A percentile compares a stretch with the other conserved stretches of the same genome.
Evolutionary conservation across 257 asterid species (phyloP).

Genomic region (Solanum tarapatanum): DNA sequence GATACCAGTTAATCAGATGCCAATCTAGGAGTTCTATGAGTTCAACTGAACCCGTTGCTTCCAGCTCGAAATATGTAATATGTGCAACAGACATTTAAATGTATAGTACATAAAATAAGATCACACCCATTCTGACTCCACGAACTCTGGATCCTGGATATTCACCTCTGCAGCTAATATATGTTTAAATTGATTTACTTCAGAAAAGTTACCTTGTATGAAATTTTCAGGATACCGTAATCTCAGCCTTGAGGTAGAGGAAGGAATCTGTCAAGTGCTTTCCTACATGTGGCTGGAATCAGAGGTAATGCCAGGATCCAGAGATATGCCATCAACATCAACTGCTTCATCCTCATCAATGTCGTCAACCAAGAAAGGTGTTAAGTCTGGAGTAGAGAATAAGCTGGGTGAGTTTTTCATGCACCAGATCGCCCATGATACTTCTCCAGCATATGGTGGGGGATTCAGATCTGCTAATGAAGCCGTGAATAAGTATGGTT

Average conservation of each 20-base stretch:
- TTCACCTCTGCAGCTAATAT: not conserved
- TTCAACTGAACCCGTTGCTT: not conserved
- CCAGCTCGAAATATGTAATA: not conserved
- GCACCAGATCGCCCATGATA: constrained; percentile 81
- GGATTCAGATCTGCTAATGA: constrained; percentile 77
- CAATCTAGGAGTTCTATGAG: not conserved
- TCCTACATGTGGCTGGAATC: constrained; percentile 85
- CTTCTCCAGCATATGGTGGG: constrained; percentile 89
- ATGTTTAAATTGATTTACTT: not conserved
- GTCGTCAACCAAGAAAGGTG: constrained; percentile 45
- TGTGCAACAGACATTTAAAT: not conserved
- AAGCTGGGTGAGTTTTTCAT: constrained; percentile 81
- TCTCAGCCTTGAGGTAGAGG: constrained; percentile 72
- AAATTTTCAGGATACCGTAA: constrained; percentile 52
- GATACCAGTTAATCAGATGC: not conserved
- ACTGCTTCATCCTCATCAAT: constrained; percentile 27
- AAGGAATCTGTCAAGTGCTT: constrained; percentile 93
- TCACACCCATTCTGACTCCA: not conserved
- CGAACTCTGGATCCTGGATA: not conserved
- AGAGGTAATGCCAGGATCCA: constrained; percentile 50
- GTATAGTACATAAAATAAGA: not conserved
- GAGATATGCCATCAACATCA: constrained; percentile 34
- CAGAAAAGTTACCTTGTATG: not conserved
- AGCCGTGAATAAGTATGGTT: constrained; percentile 69
- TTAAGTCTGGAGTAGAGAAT: constrained; percentile 50